Conservation (phyloP, 225 moss, liverwort and hornwort species). For the Asterella californica region DNA sequence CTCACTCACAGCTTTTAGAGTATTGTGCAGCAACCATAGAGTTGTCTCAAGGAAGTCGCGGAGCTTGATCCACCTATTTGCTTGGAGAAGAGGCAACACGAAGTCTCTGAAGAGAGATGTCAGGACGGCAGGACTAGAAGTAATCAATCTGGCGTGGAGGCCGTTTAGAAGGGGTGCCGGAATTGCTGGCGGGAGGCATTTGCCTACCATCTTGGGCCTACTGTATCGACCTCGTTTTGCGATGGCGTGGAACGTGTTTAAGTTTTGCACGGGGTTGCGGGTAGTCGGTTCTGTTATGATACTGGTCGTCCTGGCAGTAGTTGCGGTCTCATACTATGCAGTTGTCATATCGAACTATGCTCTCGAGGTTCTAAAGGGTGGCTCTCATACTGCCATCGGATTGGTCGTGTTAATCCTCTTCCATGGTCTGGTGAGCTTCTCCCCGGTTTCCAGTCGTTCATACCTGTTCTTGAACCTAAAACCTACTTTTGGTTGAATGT, state of each 20-base stretch:
- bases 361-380: conserved; percentile 62
- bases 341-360: conserved; percentile 94
- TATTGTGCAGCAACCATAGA: background rate
- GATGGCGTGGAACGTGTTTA: conserved; percentile 99
- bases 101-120: conserved; percentile 11
- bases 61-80: background rate
- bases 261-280: conserved; percentile 88
- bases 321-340: conserved; percentile 89
- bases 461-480: background rate
- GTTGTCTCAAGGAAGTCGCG: background rate
- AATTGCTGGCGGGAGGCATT: conserved; percentile 41
- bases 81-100: background rate
- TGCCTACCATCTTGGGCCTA: conserved; percentile 33
- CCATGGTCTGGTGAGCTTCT: conserved; percentile 56
- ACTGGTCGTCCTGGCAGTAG: conserved; percentile 84
- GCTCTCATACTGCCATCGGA: conserved; percentile 55
- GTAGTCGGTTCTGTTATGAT: conserved; percentile 97
- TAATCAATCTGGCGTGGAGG: conserved; percentile 65
- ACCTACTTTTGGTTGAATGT: background rate
- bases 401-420: conserved; percentile 68
- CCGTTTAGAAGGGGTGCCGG: conserved; percentile 45
- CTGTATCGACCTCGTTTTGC: conserved; percentile 44
- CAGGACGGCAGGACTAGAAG: conserved; percentile 21
- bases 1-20: background rate
- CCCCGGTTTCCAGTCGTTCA: background rate